Percentiles rank a stretch among this genome's conserved stretches.
These are phyloP conservation scores for Talaromyces rugulosus DNA, from an alignment of 2,329 filamentous ascomycete genomes.

Conservation along the genomic window DNA sequence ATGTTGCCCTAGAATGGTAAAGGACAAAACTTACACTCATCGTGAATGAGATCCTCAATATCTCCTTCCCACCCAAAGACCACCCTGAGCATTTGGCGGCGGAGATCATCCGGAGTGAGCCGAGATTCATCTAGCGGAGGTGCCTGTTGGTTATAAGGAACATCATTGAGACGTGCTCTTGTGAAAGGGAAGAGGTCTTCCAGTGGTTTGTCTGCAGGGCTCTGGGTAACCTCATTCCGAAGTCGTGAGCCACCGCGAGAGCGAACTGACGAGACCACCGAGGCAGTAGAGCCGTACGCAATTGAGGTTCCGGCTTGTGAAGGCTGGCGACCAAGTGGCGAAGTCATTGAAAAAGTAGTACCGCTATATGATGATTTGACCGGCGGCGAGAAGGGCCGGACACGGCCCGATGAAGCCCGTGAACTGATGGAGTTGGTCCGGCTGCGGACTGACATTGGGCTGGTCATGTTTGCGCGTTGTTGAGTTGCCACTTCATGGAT, in stretches of 20 bases:
- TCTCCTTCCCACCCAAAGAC: conserved; percentile 95
- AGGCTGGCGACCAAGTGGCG: conserved; percentile 29
- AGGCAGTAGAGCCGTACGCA: conserved; percentile 40
- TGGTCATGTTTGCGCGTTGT: conserved; percentile 62
- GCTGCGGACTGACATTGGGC: conserved; percentile 60
- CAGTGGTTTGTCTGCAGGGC: conserved; percentile 67
- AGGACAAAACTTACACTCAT: conserved; percentile 59
- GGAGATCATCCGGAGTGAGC: conserved; percentile 70
- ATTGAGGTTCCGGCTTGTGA: conserved; percentile 39
- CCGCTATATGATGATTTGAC: conserved; percentile 40
- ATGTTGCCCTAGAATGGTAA: not conserved
- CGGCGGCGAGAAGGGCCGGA: conserved; percentile 37
- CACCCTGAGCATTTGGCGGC: conserved; percentile 83
- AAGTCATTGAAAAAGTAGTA: conserved; percentile 43
- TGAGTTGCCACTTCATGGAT: conserved; percentile 57
- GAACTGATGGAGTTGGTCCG: conserved; percentile 61
- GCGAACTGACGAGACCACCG: conserved; percentile 42
- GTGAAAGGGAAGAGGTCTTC: conserved; percentile 84
- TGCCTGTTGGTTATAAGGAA: conserved; percentile 72
- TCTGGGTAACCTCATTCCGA: conserved; percentile 73
- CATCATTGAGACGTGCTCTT: conserved; percentile 72
- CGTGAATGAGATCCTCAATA: conserved; percentile 72
- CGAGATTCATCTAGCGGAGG: conserved; percentile 54
- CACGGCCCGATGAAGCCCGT: conserved; percentile 46
- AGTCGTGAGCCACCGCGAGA: conserved; percentile 60